Percentiles rank a stretch among this genome's conserved stretches.
Conservation (phyloP, 176 grass and related monocot genomes). For the Aegilops umbellulata region DNA sequence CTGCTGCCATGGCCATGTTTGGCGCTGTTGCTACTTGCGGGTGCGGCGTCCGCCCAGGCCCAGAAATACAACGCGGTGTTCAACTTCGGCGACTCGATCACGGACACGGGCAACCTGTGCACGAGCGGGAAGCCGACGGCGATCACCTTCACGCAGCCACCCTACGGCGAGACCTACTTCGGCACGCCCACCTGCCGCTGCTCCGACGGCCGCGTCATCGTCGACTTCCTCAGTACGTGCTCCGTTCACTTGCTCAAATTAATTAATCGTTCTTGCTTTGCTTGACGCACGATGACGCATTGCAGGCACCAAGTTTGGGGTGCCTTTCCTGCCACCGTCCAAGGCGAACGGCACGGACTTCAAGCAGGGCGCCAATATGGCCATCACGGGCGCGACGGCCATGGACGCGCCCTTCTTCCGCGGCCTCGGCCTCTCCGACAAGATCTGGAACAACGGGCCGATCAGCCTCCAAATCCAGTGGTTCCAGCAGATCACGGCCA, state of each 20-base stretch:
- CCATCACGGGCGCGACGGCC: slow-evolving; percentile 59
- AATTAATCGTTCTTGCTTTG: background rate
- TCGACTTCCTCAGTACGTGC: slow-evolving; percentile 46
- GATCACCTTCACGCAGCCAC: slow-evolving; percentile 67
- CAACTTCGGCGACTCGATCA: slow-evolving; percentile 78
- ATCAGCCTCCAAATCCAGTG: slow-evolving; percentile 59
- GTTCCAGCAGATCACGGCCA: slow-evolving; percentile 49
- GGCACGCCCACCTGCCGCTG: slow-evolving; percentile 62
- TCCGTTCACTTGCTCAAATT: too few relatives aligned
- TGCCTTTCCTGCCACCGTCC: slow-evolving; percentile 61
- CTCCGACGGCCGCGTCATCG: slow-evolving; percentile 56
- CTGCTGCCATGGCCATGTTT: slow-evolving; percentile 6
- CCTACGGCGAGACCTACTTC: slow-evolving; percentile 76
- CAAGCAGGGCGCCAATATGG: slow-evolving; percentile 67
- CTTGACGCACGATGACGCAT: too few relatives aligned
- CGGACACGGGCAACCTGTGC: slow-evolving; percentile 76
- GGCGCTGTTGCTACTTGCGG: background rate
- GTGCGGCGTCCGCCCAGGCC: background rate
- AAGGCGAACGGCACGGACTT: slow-evolving; percentile 49
- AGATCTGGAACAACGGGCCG: slow-evolving; percentile 73
- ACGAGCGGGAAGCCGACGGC: slow-evolving; percentile 42
- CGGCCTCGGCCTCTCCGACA: slow-evolving; percentile 40
- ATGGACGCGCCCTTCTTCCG: slow-evolving; percentile 60
- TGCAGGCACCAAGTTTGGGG: slow-evolving; percentile 25
- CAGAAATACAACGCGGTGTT: slow-evolving; percentile 66